Evolutionary conservation across 495 filamentous ascomycete genomes (phyloP).

Genomic region (Lindgomyces ingoldianus): DNA sequence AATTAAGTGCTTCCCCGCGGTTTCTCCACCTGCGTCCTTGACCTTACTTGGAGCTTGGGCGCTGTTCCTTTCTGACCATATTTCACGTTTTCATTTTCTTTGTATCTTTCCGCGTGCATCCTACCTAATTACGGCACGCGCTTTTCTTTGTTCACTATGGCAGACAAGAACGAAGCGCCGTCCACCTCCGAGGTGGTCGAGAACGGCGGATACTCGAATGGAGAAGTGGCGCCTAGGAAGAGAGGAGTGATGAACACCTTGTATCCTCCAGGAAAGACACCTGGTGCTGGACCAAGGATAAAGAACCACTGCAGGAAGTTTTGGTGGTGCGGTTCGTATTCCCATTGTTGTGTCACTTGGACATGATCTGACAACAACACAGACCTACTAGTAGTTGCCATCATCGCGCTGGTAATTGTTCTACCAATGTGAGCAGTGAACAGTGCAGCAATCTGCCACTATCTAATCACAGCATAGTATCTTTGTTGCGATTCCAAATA

Average conservation of each 20-base stretch:
- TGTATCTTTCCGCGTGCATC: not conserved
- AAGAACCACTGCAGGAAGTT: slow-evolving; percentile 57
- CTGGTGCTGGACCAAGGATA: slow-evolving; percentile 45
- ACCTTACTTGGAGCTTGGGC: not conserved
- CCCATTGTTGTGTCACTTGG: not conserved
- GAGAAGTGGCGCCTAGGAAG: slow-evolving; percentile 11
- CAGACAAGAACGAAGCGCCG: slow-evolving; percentile 15
- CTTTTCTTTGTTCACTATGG: slow-evolving; percentile 16
- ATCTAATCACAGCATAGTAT: slow-evolving; percentile 53
- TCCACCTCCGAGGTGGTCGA: slow-evolving; percentile 3
- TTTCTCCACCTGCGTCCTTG: slow-evolving; percentile 5
- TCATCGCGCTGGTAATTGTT: slow-evolving; percentile 60
- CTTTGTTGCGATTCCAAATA: slow-evolving; percentile 70
- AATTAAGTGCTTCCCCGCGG: slow-evolving; percentile 19
- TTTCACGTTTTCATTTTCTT: not conserved
- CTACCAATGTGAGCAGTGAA: slow-evolving; percentile 65
- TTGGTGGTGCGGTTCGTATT: slow-evolving; percentile 62
- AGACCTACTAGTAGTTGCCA: slow-evolving; percentile 56
- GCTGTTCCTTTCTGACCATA: not conserved
- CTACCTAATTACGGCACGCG: not conserved
- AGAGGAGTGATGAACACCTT: slow-evolving; percentile 30
- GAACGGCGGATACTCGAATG: slow-evolving; percentile 1
- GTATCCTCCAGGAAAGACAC: slow-evolving; percentile 39
- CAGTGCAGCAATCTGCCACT: not conserved
- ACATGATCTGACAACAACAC: slow-evolving; percentile 40